Evolutionary conservation across 2,329 filamentous ascomycete genomes (phyloP).

Genomic region (Penicillium sp.): DNA sequence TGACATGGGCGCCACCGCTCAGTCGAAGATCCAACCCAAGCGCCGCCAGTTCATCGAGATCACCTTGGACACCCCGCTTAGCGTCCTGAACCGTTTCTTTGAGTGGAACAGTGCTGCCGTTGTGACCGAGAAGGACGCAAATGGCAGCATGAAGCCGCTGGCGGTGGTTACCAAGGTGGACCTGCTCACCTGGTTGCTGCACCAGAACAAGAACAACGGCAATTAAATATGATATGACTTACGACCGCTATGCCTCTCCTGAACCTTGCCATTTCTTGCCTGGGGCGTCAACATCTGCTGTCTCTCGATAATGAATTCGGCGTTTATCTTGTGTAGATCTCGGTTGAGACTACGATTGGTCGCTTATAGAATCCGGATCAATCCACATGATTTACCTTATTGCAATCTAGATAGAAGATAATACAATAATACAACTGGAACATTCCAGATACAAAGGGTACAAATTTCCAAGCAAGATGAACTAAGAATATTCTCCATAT

Average conservation of each 20-base stretch:
- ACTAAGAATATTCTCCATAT: not conserved
- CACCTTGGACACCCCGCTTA: constrained; percentile 82
- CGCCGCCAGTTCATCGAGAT: constrained; percentile 84
- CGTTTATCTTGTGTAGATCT: not conserved
- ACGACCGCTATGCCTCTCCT: constrained; percentile 13
- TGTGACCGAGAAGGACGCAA: constrained; percentile 73
- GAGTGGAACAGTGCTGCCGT: constrained; percentile 98
- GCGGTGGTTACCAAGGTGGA: constrained; percentile 97
- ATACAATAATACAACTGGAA: not conserved
- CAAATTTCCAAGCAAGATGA: not conserved
- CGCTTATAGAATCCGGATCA: not conserved
- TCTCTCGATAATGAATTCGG: not conserved
- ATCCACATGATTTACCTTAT: not conserved
- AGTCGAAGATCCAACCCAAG: constrained; percentile 45
- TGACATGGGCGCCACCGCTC: constrained; percentile 51
- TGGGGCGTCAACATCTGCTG: not conserved
- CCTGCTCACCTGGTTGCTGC: constrained; percentile 87
- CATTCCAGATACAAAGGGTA: not conserved
- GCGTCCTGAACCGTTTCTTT: constrained; percentile 84
- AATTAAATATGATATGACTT: constrained; percentile 8
- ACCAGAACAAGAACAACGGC: constrained; percentile 47
- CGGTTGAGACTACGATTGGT: not conserved
- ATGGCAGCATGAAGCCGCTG: constrained; percentile 70
- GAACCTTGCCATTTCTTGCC: not conserved
- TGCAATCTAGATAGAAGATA: not conserved